Evolutionary conservation across 805 yeast species (phyloP).

Genomic region (Metschnikowia proteae): DNA sequence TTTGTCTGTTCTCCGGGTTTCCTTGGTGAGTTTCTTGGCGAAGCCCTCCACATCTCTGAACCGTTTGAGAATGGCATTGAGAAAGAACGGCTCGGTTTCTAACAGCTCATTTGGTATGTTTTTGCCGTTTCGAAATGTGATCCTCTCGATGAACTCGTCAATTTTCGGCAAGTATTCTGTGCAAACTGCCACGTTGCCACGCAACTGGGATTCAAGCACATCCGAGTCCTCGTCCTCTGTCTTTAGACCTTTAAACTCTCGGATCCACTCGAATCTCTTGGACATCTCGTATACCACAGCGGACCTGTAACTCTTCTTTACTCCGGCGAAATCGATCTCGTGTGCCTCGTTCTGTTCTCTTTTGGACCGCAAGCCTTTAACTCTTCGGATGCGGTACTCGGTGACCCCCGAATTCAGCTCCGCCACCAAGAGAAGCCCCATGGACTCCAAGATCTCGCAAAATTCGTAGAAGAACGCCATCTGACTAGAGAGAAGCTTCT

Average conservation of each 20-base stretch:
- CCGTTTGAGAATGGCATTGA: conserved; percentile 56
- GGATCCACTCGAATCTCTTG: conserved; percentile 46
- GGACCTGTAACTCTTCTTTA: conserved; percentile 28
- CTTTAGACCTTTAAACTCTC: conserved; percentile 1
- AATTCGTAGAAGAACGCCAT: conserved; percentile 38
- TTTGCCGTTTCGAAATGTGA: conserved; percentile 15
- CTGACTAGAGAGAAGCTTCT: conserved; percentile 22
- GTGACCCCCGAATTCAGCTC: conserved; percentile 27
- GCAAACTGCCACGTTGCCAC: conserved; percentile 2
- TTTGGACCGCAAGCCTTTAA: conserved; percentile 66
- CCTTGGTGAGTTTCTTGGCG: conserved; percentile 81
- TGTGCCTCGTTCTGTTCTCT: conserved; percentile 26
- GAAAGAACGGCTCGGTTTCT: conserved; percentile 27
- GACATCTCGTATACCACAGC: conserved; percentile 41
- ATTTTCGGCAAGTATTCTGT: conserved; percentile 1
- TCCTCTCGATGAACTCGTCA: conserved; percentile 20
- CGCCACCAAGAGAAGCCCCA: conserved; percentile 67
- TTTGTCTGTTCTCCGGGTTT: conserved; percentile 46
- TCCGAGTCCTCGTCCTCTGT: conserved; percentile 7
- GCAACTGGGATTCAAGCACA: conserved; percentile 5
- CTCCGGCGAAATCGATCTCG: not conserved
- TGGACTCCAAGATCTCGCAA: conserved; percentile 62
- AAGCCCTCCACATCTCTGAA: conserved; percentile 86
- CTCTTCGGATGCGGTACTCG: conserved; percentile 59
- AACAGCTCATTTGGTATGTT: not conserved